Conservation (phyloP, 169 alveolate genomes). For the Ichthyophthirius multifiliis region DNA sequence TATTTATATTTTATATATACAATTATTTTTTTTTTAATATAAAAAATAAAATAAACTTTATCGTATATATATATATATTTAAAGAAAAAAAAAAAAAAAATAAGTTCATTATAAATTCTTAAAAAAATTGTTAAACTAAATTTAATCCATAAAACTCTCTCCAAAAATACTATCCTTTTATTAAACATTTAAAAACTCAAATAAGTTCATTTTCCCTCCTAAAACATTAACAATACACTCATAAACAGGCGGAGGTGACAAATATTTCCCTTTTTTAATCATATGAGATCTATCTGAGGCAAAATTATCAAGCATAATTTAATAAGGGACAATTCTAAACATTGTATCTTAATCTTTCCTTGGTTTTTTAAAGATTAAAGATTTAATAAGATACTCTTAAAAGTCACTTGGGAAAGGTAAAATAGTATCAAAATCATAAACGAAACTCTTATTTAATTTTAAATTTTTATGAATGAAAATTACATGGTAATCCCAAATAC, state of each 20-base stretch:
- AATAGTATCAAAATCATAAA: conserved; percentile 32
- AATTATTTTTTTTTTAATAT: no score
- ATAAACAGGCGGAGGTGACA: conserved; percentile 15
- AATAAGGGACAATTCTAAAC: conserved; percentile 18
- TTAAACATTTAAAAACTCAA: not conserved
- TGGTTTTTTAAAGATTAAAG: conserved; percentile 18
- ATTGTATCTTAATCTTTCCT: not conserved
- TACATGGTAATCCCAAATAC: conserved; percentile 42
- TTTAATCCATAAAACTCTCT: not conserved
- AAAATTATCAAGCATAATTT: conserved; percentile 8
- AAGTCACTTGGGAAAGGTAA: conserved; percentile 9
- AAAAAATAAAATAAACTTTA: no score
- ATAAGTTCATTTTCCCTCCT: not conserved
- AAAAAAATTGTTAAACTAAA: not conserved
- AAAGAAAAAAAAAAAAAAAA: no score
- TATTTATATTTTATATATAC: no score
- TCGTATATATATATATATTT: no score
- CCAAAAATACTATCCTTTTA: not conserved
- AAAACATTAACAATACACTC: not conserved
- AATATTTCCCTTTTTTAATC: conserved; percentile 16
- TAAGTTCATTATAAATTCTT: no score
- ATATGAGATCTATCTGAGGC: conserved; percentile 33
- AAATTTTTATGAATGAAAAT: conserved; percentile 11
- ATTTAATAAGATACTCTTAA: conserved; percentile 7
- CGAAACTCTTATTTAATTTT: not conserved